These are phyloP conservation scores for Termitomyces sp. DNA, from an alignment of 768 basidiomycete genomes.

Conservation along the genomic window DNA sequence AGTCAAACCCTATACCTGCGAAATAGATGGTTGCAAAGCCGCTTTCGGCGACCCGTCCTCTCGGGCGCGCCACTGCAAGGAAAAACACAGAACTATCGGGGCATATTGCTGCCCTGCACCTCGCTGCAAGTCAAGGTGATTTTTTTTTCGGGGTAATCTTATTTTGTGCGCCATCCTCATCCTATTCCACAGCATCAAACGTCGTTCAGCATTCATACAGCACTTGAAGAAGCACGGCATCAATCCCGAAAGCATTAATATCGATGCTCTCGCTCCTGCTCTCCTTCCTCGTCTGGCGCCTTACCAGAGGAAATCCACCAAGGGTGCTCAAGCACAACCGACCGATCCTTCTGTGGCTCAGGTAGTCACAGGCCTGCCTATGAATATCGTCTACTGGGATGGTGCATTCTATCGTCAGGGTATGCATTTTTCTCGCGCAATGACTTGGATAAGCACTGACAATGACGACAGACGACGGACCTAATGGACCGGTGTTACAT, in stretches of 20 bases:
- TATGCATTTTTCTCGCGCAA: not conserved
- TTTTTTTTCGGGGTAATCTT: constrained; percentile 1
- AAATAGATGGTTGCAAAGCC: constrained; percentile 41
- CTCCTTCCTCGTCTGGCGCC: constrained; percentile 18
- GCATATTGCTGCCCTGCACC: constrained; percentile 44
- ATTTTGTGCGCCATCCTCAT: not conserved
- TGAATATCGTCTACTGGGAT: not conserved
- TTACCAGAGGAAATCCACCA: constrained; percentile 2
- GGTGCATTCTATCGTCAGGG: constrained; percentile 1
- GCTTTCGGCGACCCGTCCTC: constrained; percentile 73
- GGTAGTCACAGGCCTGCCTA: not conserved
- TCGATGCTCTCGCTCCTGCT: constrained; percentile 31
- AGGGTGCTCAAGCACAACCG: not conserved
- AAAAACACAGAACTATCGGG: constrained; percentile 46
- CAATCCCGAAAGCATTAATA: constrained; percentile 27
- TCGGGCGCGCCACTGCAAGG: constrained; percentile 60
- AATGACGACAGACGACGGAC: not conserved
- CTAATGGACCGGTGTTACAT: not conserved
- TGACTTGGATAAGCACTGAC: not conserved
- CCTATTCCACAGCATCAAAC: constrained; percentile 53
- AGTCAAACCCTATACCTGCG: constrained; percentile 53
- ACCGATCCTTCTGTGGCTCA: not conserved
- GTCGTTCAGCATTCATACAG: constrained; percentile 52
- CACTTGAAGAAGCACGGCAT: constrained; percentile 55
- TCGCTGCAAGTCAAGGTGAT: constrained; percentile 50